These are phyloP conservation scores for Arthrobotrys musiformis DNA, from an alignment of 2,329 filamentous ascomycete genomes.

Conservation along the genomic window DNA sequence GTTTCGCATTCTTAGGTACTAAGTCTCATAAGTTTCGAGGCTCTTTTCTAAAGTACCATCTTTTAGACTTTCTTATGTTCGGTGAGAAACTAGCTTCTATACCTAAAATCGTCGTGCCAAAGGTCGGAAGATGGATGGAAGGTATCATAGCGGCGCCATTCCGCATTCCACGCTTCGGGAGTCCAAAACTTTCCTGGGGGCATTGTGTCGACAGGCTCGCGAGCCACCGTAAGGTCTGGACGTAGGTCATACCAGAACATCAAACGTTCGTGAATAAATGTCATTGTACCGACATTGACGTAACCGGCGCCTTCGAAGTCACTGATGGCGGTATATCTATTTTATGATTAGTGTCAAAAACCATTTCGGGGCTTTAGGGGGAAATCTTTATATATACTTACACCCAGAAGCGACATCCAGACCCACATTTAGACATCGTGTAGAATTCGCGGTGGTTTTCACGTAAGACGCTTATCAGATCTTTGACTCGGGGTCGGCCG, in stretches of 20 bases:
- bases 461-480: constrained; percentile 1
- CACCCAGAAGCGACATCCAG: constrained; percentile 9
- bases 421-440: constrained; percentile 3
- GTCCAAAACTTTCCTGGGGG: constrained; percentile 12
- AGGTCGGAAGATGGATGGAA: background rate
- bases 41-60: background rate
- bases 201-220: background rate
- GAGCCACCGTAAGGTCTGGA: background rate
- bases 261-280: background rate
- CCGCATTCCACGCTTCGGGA: background rate
- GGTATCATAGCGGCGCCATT: background rate
- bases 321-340: background rate
- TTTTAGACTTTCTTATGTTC: background rate
- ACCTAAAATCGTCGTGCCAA: background rate
- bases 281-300: background rate
- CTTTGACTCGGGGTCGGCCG: background rate
- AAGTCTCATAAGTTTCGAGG: background rate
- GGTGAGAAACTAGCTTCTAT: background rate
- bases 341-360: background rate
- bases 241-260: background rate
- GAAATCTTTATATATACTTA: background rate
- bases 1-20: background rate
- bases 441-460: background rate
- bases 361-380: no score
- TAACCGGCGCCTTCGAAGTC: background rate